Percentiles rank a stretch among this genome's conserved stretches.
These are phyloP conservation scores for Spergularia marina DNA, from an alignment of 148 eudicot genomes.

Conservation along the genomic window DNA sequence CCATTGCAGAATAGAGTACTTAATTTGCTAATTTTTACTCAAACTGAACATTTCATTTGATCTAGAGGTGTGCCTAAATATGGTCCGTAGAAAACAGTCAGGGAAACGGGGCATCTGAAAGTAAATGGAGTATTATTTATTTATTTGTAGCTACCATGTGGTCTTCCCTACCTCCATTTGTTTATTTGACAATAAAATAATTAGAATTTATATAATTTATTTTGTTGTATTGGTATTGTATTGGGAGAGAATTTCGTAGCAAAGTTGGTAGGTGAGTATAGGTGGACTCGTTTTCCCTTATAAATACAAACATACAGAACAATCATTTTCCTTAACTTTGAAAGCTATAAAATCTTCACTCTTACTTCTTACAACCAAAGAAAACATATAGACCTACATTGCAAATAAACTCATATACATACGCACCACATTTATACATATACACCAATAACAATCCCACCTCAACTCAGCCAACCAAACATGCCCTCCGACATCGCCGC, in stretches of 20 bases:
- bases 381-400: background rate
- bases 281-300: conserved; percentile 15
- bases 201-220: background rate
- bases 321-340: conserved; percentile 23
- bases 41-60: too few relatives aligned
- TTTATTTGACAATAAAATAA: background rate
- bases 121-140: too few relatives aligned
- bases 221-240: background rate
- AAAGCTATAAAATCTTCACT: conserved; percentile 5
- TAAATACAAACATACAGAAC: conserved; percentile 19
- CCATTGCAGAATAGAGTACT: too few relatives aligned
- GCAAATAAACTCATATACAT: background rate
- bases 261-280: conserved; percentile 33
- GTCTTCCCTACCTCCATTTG: background rate
- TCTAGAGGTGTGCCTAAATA: too few relatives aligned
- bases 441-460: too few relatives aligned
- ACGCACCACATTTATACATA: background rate
- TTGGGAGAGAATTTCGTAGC: background rate
- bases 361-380: conserved; percentile 11
- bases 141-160: too few relatives aligned
- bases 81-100: too few relatives aligned
- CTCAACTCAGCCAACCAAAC: conserved; percentile 8
- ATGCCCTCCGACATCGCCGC: conserved; percentile 26
- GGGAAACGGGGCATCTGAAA: too few relatives aligned
- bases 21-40: too few relatives aligned